Percentiles rank a stretch among this genome's conserved stretches.
These are phyloP conservation scores for Acer campestre DNA, from an alignment of 345 rosid genomes.

Conservation along the genomic window DNA sequence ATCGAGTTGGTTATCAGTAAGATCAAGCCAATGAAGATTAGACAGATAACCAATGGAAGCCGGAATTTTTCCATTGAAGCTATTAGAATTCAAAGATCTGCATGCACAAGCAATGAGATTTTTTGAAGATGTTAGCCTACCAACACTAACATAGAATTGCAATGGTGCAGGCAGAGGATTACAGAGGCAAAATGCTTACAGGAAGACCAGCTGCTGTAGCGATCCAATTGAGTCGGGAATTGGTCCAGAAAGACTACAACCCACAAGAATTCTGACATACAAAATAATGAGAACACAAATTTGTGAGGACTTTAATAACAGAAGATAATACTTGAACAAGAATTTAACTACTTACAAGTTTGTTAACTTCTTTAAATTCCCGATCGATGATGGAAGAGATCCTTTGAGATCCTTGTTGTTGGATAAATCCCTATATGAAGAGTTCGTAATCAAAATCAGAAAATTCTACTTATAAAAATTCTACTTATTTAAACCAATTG, in stretches of 20 bases:
- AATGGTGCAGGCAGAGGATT: not conserved
- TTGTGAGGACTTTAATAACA: slow-evolving; percentile 4
- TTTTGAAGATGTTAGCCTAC: not conserved
- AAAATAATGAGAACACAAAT: not conserved
- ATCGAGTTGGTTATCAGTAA: slow-evolving; percentile 42
- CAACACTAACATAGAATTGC: not conserved
- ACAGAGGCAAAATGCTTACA: slow-evolving; percentile 26
- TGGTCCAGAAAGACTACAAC: slow-evolving; percentile 34
- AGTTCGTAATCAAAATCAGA: slow-evolving; percentile 17
- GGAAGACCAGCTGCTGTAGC: slow-evolving; percentile 15
- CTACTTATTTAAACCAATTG: not conserved
- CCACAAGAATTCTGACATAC: slow-evolving; percentile 30
- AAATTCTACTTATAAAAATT: too few species aligned
- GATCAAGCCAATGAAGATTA: slow-evolving; percentile 45
- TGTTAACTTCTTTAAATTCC: slow-evolving; percentile 52
- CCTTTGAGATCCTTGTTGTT: slow-evolving; percentile 61
- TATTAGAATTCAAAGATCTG: slow-evolving; percentile 50
- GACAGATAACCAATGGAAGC: slow-evolving; percentile 43
- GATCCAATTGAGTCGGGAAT: slow-evolving; percentile 38
- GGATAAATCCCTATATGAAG: slow-evolving; percentile 69
- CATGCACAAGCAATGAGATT: slow-evolving; percentile 9
- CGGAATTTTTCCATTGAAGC: slow-evolving; percentile 44
- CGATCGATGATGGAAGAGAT: slow-evolving; percentile 63
- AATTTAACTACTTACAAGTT: slow-evolving; percentile 59
- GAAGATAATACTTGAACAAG: not conserved